Conservation (phyloP, 768 basidiomycete genomes). For the Scleroderma bovista region DNA sequence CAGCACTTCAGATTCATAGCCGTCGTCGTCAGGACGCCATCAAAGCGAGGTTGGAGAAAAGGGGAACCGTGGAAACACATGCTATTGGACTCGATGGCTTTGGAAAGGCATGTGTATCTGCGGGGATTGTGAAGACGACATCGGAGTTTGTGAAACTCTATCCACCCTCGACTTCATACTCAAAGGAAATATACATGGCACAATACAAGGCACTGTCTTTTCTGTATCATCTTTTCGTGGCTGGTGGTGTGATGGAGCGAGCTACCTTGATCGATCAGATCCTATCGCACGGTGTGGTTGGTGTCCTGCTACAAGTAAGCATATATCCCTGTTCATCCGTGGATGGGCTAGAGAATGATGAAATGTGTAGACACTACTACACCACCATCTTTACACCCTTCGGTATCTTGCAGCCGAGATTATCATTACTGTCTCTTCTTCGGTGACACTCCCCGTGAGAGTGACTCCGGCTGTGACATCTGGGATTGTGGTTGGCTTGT, state of each 20-base stretch:
- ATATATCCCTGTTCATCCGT: not conserved
- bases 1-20: no score
- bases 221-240: constrained; percentile 15
- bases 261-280: constrained; percentile 19
- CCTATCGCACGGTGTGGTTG: constrained; percentile 15
- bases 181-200: constrained; percentile 10
- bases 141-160: constrained; percentile 15
- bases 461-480: constrained; percentile 12
- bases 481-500: constrained; percentile 21
- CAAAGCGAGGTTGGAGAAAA: constrained; percentile 2
- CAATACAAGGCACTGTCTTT: constrained; percentile 18
- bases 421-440: constrained; percentile 15
- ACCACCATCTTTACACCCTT: constrained; percentile 19
- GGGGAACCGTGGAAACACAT: not conserved
- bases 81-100: constrained; percentile 10
- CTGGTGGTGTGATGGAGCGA: constrained; percentile 16
- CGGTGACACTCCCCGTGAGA: constrained; percentile 19
- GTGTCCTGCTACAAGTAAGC: constrained; percentile 19
- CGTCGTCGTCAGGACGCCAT: constrained; percentile 8
- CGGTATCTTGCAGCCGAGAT: constrained; percentile 15
- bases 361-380: constrained; percentile 14
- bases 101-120: constrained; percentile 15
- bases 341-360: not conserved
- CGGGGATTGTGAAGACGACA: constrained; percentile 26
- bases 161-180: constrained; percentile 7